Evolutionary conservation across 768 basidiomycete species (phyloP), one percentile per base, ranked within the genome.

Genomic region (Cystofilobasidium bisporidii): DNA sequence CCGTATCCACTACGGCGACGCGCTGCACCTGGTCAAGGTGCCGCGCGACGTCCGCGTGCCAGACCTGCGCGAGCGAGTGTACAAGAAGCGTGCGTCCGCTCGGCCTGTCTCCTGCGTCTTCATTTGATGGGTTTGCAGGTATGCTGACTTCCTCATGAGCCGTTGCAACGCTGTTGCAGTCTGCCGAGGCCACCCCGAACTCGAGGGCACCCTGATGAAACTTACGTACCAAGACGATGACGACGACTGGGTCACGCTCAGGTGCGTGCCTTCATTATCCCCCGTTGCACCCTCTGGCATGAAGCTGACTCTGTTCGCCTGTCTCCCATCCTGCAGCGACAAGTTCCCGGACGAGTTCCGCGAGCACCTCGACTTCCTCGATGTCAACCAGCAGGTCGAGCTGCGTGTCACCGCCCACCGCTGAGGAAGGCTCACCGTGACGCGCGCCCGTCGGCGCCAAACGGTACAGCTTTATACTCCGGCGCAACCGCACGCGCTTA

Each of bases 171-270:
- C 12, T 26, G 14, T 11, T 41, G 24, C 57, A 68, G 67, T 69
- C 63, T 47, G 62, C 11, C 36, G 57, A 38, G 68, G 68, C 18
- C 57, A 62, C 12, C 40, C 57, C 24, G 68, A 69, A n/a, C 33
- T 64, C 17, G 48, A 36, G 5, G 45, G 24, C 14, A 60, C 26
- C 30, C 28, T 11, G 17, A 28, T 69, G 18, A 56, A 58, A 48
- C 63, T 69, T 33, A 69, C 63, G 26, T 69, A 69, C 47, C 32
- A 40, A 20, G 68, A 69, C 40, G 57, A 57, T 6, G 68, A 69
- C 22, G 68, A 63, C 43, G 67, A 68, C 50, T 48, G 61, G 43
- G 53, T 68, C 24, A 56, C 56, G 55, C 47, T 68, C 9, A 63
- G 56, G 65, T 67, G 3, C 22, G 65, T 61, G 12, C 33, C 36